Evolutionary conservation across 2,329 filamentous ascomycete species (phyloP), one percentile per base, ranked within the genome.

Genomic region (Cyphellophora attinorum): DNA sequence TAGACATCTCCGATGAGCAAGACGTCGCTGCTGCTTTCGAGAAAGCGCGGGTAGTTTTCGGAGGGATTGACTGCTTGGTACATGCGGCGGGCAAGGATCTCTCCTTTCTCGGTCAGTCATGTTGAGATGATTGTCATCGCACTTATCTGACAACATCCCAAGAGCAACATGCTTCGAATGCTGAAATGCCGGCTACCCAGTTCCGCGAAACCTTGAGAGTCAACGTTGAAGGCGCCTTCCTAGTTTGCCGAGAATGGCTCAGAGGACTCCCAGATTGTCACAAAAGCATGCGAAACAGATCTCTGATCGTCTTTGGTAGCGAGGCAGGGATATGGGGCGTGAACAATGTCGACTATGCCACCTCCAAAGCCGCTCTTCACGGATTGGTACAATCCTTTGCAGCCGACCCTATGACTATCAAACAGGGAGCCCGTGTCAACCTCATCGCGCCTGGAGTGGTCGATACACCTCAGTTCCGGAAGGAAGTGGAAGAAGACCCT

Each of bases 371-470:
- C 29, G 64, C 64, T 2, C 61, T 67, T 11, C 64, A 68, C 42
- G 63, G 64, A 3, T 41, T 68, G 17, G 46, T 68, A 33, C 52
- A 55, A 37, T 61, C 55, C 29, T 44, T 69, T 34, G 56, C 57
- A 31, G 54, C 52, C 6, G 65, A 67, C 41, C 58, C 56, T 4
- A 53, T 54, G 23, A 52, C 55, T 38, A 54, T 62, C 14, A 59
- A 51, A 38, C 44, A 15, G 45, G 48, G n/a, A 56, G 58, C 15
- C 15, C 55, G 64, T 31, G 59, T 68, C 14, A 68, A 67, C 45
- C 61, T 60, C 6, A 54, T 68, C 16, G 64, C 64, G 3, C 65
- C 65, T 11, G 65, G 64, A 5, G 53, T 62, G 4, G 64, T 68
- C 2, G 56, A 62, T 35, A 68, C 64, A 11, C 45, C 42, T 8